phyloP scores from a whole-genome alignment of 2,329 filamentous ascomycete genomes.

The Conoideocrella luteorostrata region DNA sequence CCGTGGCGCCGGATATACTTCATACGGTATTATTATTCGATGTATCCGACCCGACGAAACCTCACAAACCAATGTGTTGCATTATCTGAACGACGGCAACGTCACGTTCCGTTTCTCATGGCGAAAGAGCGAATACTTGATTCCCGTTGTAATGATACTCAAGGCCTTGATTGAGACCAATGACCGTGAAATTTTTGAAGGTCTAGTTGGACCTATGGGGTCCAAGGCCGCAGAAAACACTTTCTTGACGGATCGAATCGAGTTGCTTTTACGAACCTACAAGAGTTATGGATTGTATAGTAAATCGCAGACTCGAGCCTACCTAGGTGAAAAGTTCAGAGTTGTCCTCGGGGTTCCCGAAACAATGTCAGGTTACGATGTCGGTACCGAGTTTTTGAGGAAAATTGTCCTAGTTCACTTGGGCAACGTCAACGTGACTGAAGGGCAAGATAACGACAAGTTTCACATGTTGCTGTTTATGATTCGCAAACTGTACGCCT shows the following conservation, averaged over 20 bases:
- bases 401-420: slow-evolving; percentile 89
- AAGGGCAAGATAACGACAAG: slow-evolving; percentile 82
- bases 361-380: slow-evolving; percentile 80
- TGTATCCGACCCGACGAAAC: slow-evolving; percentile 96
- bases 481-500: slow-evolving; percentile 88
- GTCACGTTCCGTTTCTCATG: slow-evolving; percentile 96
- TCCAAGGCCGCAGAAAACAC: slow-evolving; percentile 79
- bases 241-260: slow-evolving; percentile 90
- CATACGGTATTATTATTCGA: slow-evolving; percentile 84
- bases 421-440: slow-evolving; percentile 76
- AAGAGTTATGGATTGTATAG: slow-evolving; percentile 83
- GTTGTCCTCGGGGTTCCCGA: slow-evolving; percentile 79
- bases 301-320: slow-evolving; percentile 73
- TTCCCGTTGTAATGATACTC: slow-evolving; percentile 92
- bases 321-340: slow-evolving; percentile 85
- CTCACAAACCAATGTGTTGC: slow-evolving; percentile 92
- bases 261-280: slow-evolving; percentile 86
- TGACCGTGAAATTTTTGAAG: slow-evolving; percentile 91
- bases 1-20: slow-evolving; percentile 80
- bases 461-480: slow-evolving; percentile 93
- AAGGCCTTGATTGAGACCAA: slow-evolving; percentile 95
- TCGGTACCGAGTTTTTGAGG: slow-evolving; percentile 83
- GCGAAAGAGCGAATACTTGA: slow-evolving; percentile 94
- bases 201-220: slow-evolving; percentile 70
- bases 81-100: slow-evolving; percentile 93